Percentiles rank a stretch among this genome's conserved stretches.
phyloP scores from a whole-genome alignment of 768 basidiomycete genomes.

The Galerina marginata region DNA sequence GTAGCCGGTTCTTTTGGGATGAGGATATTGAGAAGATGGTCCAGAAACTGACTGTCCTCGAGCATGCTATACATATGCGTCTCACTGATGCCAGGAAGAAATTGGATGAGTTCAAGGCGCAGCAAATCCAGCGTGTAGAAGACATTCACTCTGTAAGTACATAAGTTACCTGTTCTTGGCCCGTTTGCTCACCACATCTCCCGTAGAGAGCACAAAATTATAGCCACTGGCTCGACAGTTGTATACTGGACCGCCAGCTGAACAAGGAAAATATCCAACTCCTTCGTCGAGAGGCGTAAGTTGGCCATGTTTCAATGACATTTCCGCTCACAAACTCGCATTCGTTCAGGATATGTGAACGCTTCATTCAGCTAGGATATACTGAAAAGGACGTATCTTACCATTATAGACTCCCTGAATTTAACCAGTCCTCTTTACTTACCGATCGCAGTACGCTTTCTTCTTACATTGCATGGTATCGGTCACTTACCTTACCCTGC shows the following conservation, averaged over 20 bases:
- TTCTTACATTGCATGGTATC: too few relatives aligned
- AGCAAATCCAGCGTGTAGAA: conserved; percentile 19
- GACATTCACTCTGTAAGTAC: conserved; percentile 17
- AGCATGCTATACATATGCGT: conserved; percentile 25
- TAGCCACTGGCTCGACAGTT: not conserved
- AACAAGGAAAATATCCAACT: not conserved
- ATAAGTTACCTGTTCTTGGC: not conserved
- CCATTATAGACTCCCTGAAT: not conserved
- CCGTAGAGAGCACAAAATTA: not conserved
- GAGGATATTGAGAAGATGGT: conserved; percentile 33
- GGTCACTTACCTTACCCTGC: too few relatives aligned
- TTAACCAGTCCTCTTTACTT: not conserved
- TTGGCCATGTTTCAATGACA: not conserved
- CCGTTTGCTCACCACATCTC: not conserved
- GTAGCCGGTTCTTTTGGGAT: conserved; percentile 39
- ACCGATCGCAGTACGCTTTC: conserved; percentile 5
- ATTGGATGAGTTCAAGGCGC: conserved; percentile 28
- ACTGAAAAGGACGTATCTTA: not conserved
- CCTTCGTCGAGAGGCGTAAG: conserved; percentile 1
- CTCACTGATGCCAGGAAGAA: conserved; percentile 28
- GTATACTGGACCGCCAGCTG: not conserved
- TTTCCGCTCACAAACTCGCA: not conserved
- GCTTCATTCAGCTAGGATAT: conserved; percentile 7
- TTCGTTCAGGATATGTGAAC: conserved; percentile 7
- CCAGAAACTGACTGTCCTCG: conserved; percentile 13